Base-by-base conservation (phyloP, 257 asterid genomes). In the Ehretia macrophylla region DNA sequence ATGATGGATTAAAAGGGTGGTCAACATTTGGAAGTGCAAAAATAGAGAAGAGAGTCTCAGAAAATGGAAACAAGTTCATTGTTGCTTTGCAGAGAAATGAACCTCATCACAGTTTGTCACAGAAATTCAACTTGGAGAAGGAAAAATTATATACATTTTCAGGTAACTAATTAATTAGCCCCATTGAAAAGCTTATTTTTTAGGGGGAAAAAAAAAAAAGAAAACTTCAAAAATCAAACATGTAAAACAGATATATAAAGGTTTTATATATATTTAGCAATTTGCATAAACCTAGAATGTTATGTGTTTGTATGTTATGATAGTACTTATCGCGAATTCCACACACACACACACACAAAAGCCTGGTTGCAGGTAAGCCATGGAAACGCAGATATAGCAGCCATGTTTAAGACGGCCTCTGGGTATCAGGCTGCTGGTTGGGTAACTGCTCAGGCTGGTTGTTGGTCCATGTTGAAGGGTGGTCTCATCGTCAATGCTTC, bases 341-440 rank as follows among this genome's bases (percentile, higher is more conserved):
- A n/a, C n/a, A n/a, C n/a, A n/a, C n/a, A n/a, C n/a, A n/a, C n/a
- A 27, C 3, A 27, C 35, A 27, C 35, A 10, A 51, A 51, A 88
- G 95, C 80, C 0, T 88, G 96, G 96, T 57, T 88, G 14, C 90
- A 76, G 67, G 78, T 88, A 62, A 81, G 81, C 72, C 40, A 72
- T 17, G 95, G 84, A 11, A 40, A 54, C 0, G 77, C 81, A 10
- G 69, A 74, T 16, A 14, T 85, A 49, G 72, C 74, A 17, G 78
- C 88, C 6, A 37, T 68, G 21, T 68, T 85, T 60, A 70, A 61
- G 72, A 76, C 85, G 14, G 3, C 55, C 17, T 52, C 42, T 32
- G 57, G 72, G 23, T 52, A 58, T 53, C 67, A 54, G 45, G 68
- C 14, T 14, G 81, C 77, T 1, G 95, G 88, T 1, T 72, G 82